phyloP scores from a whole-genome alignment of 257 asterid species.

The Fraxinus excelsior region DNA sequence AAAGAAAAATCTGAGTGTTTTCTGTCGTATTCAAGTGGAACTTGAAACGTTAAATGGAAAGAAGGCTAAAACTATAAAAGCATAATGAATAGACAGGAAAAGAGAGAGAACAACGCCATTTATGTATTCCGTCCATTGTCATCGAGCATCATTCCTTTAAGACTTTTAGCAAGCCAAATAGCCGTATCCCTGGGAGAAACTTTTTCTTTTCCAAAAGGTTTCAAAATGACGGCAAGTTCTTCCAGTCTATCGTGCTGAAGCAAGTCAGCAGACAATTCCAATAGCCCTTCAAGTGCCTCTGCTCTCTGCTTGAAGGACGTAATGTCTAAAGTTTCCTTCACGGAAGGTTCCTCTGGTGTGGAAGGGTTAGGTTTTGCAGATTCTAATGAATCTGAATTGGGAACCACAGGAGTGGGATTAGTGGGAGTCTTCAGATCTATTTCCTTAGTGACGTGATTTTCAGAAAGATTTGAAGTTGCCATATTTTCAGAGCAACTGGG shows the following conservation, averaged over 20 bases:
- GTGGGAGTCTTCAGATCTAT: constrained; percentile 37
- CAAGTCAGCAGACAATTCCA: constrained; percentile 91
- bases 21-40: background rate
- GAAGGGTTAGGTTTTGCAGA: constrained; percentile 28
- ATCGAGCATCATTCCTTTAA: constrained; percentile 93
- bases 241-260: constrained; percentile 82
- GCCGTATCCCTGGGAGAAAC: constrained; percentile 99
- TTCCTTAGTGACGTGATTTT: constrained; percentile 50
- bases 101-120: constrained; percentile 25
- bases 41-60: background rate
- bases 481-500: constrained; percentile 26
- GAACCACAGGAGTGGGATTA: constrained; percentile 21
- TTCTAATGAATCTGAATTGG: constrained; percentile 39
- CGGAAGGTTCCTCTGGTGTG: constrained; percentile 48
- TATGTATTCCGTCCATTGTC: constrained; percentile 61
- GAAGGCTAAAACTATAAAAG: constrained; percentile 24
- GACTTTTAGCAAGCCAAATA: constrained; percentile 91
- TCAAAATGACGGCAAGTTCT: constrained; percentile 80
- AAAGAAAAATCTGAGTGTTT: constrained; percentile 2
- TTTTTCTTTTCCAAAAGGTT: constrained; percentile 90
- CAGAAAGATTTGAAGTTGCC: constrained; percentile 35
- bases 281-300: constrained; percentile 91
- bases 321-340: constrained; percentile 69
- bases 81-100: constrained; percentile 7
- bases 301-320: constrained; percentile 88